Percentiles rank a stretch among this genome's conserved stretches.
Evolutionary conservation across 2,329 filamentous ascomycete species (phyloP).

Genomic region (Akanthomyces muscarius): DNA sequence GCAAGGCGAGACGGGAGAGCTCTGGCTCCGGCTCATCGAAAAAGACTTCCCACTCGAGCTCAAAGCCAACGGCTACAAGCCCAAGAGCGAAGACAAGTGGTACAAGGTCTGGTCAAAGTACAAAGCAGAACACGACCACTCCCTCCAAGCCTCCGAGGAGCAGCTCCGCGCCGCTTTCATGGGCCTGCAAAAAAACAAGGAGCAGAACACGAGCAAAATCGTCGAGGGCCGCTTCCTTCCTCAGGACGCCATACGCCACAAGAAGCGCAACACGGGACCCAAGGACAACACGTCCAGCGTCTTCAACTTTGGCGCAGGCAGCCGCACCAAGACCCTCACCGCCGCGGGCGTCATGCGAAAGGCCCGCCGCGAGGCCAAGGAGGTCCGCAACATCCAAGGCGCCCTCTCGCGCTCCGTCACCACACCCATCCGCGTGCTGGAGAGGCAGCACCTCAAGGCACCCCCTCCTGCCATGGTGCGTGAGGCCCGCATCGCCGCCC

Average conservation of each 20-base stretch:
- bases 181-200: slow-evolving; percentile 54
- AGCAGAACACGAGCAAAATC: slow-evolving; percentile 54
- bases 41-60: slow-evolving; percentile 67
- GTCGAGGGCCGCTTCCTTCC: slow-evolving; percentile 49
- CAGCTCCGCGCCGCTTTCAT: slow-evolving; percentile 54
- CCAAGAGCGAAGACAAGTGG: slow-evolving; percentile 67
- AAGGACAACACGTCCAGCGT: slow-evolving; percentile 29
- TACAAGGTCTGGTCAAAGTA: slow-evolving; percentile 72
- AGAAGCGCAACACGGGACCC: slow-evolving; percentile 28
- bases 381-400: slow-evolving; percentile 47
- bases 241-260: slow-evolving; percentile 27
- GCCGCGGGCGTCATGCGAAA: slow-evolving; percentile 53
- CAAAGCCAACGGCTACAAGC: slow-evolving; percentile 58
- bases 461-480: slow-evolving; percentile 53
- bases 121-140: slow-evolving; percentile 52
- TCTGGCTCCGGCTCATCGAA: slow-evolving; percentile 77
- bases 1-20: slow-evolving; percentile 60
- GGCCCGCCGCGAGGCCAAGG: slow-evolving; percentile 52
- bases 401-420: slow-evolving; percentile 36
- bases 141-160: slow-evolving; percentile 57
- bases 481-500: slow-evolving; percentile 44
- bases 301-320: slow-evolving; percentile 44
- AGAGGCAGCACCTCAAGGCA: slow-evolving; percentile 32
- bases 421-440: slow-evolving; percentile 30
- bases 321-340: slow-evolving; percentile 48